Conservation (phyloP, 257 asterid genomes). For the Vinca minor region DNA sequence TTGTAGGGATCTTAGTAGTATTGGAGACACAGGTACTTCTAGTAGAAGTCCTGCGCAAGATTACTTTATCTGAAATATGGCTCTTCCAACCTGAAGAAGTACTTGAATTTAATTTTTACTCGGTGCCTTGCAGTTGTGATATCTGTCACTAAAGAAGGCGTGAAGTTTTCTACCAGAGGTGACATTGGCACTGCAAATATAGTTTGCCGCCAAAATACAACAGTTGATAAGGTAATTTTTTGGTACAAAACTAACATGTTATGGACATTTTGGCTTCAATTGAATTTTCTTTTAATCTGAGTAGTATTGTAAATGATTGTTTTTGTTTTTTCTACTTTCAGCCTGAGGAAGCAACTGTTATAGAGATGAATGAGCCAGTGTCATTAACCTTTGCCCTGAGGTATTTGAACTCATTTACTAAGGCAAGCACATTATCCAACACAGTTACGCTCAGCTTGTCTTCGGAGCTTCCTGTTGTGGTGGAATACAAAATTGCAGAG, state of each 20-base stretch:
- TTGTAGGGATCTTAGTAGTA: slow-evolving; percentile 34
- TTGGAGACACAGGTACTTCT: slow-evolving; percentile 32
- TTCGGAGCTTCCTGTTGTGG: slow-evolving; percentile 79
- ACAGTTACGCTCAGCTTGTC: slow-evolving; percentile 72
- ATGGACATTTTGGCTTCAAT: too few species aligned
- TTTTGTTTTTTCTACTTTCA: too few species aligned
- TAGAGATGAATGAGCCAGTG: slow-evolving; percentile 88
- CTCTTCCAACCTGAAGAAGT: too few species aligned
- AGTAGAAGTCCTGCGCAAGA: background rate
- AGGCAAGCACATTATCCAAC: slow-evolving; percentile 65
- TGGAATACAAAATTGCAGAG: slow-evolving; percentile 90
- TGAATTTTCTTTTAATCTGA: background rate
- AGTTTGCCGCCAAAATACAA: slow-evolving; percentile 82
- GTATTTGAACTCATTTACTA: slow-evolving; percentile 71
- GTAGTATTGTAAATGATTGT: background rate
- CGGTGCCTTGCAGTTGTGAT: slow-evolving; percentile 57
- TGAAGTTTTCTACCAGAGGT: slow-evolving; percentile 86
- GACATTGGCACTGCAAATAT: slow-evolving; percentile 80
- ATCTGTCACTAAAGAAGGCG: slow-evolving; percentile 95
- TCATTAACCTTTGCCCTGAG: slow-evolving; percentile 69
- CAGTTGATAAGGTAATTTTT: slow-evolving; percentile 67
- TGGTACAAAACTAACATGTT: too few species aligned
- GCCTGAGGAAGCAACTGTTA: slow-evolving; percentile 75
- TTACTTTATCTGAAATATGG: background rate
- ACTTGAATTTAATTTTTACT: background rate